Evolutionary conservation across 2,329 filamentous ascomycete species (phyloP).

Genomic region (Xylaria sp.): DNA sequence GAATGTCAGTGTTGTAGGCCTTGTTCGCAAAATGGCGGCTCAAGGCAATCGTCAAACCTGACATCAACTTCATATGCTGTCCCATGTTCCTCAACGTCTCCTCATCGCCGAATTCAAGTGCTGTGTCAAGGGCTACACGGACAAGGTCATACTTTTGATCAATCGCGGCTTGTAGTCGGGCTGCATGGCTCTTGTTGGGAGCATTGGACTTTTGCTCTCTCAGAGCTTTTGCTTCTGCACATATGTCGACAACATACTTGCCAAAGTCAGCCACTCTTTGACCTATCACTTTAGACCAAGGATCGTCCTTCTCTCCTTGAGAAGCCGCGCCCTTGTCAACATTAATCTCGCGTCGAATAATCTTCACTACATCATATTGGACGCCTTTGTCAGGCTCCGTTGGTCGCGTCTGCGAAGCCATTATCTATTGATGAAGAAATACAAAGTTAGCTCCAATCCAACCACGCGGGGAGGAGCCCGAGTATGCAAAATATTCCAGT

Average conservation of each 20-base stretch:
- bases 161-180: slow-evolving; percentile 54
- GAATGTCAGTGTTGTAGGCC: slow-evolving; percentile 64
- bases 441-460: slow-evolving; percentile 11
- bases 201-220: slow-evolving; percentile 52
- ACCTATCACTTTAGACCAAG: slow-evolving; percentile 52
- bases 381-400: slow-evolving; percentile 42
- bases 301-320: slow-evolving; percentile 47
- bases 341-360: slow-evolving; percentile 45
- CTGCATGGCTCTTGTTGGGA: slow-evolving; percentile 33
- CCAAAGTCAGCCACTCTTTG: slow-evolving; percentile 55
- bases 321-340: slow-evolving; percentile 38
- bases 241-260: slow-evolving; percentile 55
- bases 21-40: slow-evolving; percentile 64
- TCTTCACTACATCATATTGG: slow-evolving; percentile 46
- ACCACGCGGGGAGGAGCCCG: not conserved
- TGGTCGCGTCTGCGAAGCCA: slow-evolving; percentile 38
- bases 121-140: slow-evolving; percentile 63
- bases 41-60: slow-evolving; percentile 64
- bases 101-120: slow-evolving; percentile 65
- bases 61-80: slow-evolving; percentile 66
- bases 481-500: not conserved
- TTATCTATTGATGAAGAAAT: slow-evolving; percentile 36
- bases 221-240: slow-evolving; percentile 28
- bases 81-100: slow-evolving; percentile 68
- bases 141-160: slow-evolving; percentile 61